A percentile compares a stretch with the other conserved stretches of the same genome.
These are phyloP conservation scores for Polytrichum formosum DNA, from an alignment of 225 moss, liverwort and hornwort species.

Conservation along the genomic window DNA sequence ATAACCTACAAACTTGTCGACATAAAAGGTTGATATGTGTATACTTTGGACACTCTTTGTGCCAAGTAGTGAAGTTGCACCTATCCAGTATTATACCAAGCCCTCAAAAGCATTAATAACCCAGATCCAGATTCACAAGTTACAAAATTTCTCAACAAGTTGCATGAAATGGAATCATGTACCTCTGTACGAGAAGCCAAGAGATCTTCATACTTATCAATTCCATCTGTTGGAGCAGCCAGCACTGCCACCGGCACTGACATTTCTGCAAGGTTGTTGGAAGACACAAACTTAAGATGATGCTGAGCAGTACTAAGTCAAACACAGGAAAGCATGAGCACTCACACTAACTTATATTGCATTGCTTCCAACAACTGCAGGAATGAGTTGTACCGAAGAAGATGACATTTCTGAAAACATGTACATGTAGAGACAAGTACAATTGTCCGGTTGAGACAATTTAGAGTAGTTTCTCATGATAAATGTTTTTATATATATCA, in stretches of 20 bases:
- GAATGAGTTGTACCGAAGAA: not conserved
- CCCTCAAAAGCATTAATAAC: not conserved
- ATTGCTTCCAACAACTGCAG: slow-evolving; percentile 1
- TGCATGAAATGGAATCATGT: not conserved
- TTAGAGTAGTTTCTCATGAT: no score
- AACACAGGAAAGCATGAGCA: not conserved
- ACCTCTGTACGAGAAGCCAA: slow-evolving; percentile 26
- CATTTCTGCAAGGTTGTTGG: slow-evolving; percentile 24
- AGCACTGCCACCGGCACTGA: slow-evolving; percentile 37
- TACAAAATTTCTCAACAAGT: not conserved
- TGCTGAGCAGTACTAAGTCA: not conserved
- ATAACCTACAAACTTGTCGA: not conserved
- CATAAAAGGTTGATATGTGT: not conserved
- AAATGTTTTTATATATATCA: no score
- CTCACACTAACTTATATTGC: not conserved
- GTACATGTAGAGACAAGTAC: no score
- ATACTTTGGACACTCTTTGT: not conserved
- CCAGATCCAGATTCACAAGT: not conserved
- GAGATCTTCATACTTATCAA: slow-evolving; percentile 30
- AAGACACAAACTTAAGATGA: not conserved
- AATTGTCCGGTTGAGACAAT: no score
- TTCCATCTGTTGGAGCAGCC: slow-evolving; percentile 26
- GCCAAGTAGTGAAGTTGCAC: not conserved
- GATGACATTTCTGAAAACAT: not conserved
- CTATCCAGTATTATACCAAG: not conserved